These are phyloP conservation scores for Diversispora eburnea DNA, from an alignment of 192 early-diverging fungal species.

Conservation along the genomic window DNA sequence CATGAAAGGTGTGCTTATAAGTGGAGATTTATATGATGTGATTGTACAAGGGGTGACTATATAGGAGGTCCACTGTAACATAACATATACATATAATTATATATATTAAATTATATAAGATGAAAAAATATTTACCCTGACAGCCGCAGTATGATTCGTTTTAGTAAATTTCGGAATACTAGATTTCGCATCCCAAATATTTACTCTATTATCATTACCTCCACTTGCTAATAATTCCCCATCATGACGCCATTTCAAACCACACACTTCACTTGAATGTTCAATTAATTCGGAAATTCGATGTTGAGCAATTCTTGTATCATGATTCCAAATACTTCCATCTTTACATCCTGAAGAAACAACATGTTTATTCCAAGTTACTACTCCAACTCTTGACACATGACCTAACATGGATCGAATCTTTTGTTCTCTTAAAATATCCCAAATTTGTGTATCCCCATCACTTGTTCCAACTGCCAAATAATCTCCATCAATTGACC, in stretches of 20 bases:
- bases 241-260: slow-evolving; percentile 81
- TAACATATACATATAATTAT: no score
- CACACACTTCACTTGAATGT: slow-evolving; percentile 83
- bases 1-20: no score
- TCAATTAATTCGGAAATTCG: slow-evolving; percentile 65
- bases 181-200: slow-evolving; percentile 83
- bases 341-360: slow-evolving; percentile 83
- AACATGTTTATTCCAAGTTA: slow-evolving; percentile 82
- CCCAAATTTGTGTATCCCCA: slow-evolving; percentile 91
- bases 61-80: no score
- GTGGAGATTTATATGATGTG: no score
- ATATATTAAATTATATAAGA: no score
- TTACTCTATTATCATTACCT: slow-evolving; percentile 89
- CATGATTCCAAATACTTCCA: slow-evolving; percentile 92
- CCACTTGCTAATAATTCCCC: slow-evolving; percentile 83
- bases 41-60: no score
- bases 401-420: slow-evolving; percentile 84
- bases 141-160: slow-evolving; percentile 79
- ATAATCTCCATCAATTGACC: slow-evolving; percentile 65
- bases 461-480: slow-evolving; percentile 69
- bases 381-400: slow-evolving; percentile 71
- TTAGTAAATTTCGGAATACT: slow-evolving; percentile 65
- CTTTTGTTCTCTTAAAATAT: slow-evolving; percentile 67
- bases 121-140: slow-evolving; percentile 76
- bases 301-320: slow-evolving; percentile 85